Evolutionary conservation across 2,329 filamentous ascomycete genomes (phyloP).

Genomic region (Stemphylium vesicarium): DNA sequence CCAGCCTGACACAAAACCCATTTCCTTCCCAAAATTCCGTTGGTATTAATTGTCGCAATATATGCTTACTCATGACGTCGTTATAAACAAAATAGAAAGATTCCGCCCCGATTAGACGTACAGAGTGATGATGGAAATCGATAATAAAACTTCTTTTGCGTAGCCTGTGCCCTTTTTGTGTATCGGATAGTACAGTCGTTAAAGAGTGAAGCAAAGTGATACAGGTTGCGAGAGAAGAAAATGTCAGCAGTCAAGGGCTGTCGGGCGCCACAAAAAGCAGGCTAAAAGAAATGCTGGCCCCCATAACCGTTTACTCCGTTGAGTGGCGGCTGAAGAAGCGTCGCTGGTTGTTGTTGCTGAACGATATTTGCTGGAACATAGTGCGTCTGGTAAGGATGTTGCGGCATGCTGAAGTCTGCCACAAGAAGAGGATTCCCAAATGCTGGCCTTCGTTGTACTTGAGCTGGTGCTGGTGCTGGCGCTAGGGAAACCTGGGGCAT

Average conservation of each 20-base stretch:
- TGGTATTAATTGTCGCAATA: conserved; percentile 6
- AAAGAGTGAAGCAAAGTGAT: conserved; percentile 2
- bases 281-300: conserved; percentile 29
- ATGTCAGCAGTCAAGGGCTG: neutral
- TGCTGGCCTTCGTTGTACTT: conserved; percentile 45
- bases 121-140: neutral
- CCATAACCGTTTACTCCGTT: conserved; percentile 28
- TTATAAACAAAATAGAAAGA: conserved; percentile 1
- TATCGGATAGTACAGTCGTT: neutral
- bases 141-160: neutral
- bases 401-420: conserved; percentile 77
- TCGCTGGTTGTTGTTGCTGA: conserved; percentile 33
- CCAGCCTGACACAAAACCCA: neutral
- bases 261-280: neutral
- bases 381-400: conserved; percentile 81
- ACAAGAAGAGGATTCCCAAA: conserved; percentile 73
- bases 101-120: neutral
- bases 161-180: neutral
- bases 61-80: conserved; percentile 15
- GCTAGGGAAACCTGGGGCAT: conserved; percentile 24
- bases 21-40: neutral
- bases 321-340: conserved; percentile 29
- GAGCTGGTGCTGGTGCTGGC: conserved; percentile 18
- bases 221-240: neutral
- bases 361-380: conserved; percentile 73